Conservation (phyloP, 2,329 filamentous ascomycete genomes). For the Emergomyces pasteurianus region DNA sequence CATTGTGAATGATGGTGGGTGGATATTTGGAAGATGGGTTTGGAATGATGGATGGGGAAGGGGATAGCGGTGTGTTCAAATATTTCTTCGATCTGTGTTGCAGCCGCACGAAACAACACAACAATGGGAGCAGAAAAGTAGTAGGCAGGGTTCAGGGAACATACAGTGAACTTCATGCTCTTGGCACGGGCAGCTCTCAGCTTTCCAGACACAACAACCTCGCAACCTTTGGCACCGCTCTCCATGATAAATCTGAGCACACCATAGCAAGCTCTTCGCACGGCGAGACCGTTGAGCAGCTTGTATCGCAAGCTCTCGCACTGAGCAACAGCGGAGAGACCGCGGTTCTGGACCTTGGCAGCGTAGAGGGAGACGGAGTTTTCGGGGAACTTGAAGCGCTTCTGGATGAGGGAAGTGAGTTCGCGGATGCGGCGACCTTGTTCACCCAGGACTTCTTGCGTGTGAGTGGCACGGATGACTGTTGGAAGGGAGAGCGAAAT, state of each 20-base stretch:
- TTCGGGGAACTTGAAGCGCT: constrained; percentile 99
- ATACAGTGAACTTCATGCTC: constrained; percentile 99
- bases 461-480: constrained; percentile 99
- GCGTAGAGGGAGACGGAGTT: constrained; percentile 99
- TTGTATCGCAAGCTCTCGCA: constrained; percentile 99
- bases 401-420: constrained; percentile 99
- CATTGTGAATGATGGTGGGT: background rate
- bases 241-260: constrained; percentile 99
- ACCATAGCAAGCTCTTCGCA: constrained; percentile 98
- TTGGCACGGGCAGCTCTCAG: constrained; percentile 97
- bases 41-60: background rate
- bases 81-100: background rate
- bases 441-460: constrained; percentile 99
- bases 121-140: background rate
- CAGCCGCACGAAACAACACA: background rate
- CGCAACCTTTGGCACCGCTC: constrained; percentile 97
- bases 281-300: constrained; percentile 98
- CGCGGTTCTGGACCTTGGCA: constrained; percentile 99
- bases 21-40: background rate
- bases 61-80: background rate
- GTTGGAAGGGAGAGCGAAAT: background rate
- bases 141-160: constrained; percentile 16
- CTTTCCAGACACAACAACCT: constrained; percentile 99
- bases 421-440: constrained; percentile 99
- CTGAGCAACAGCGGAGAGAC: constrained; percentile 98